Evolutionary conservation across 75 land plant species (phyloP), one percentile per base, ranked within the genome.

Genomic region (Pinus tabuliformis): DNA sequence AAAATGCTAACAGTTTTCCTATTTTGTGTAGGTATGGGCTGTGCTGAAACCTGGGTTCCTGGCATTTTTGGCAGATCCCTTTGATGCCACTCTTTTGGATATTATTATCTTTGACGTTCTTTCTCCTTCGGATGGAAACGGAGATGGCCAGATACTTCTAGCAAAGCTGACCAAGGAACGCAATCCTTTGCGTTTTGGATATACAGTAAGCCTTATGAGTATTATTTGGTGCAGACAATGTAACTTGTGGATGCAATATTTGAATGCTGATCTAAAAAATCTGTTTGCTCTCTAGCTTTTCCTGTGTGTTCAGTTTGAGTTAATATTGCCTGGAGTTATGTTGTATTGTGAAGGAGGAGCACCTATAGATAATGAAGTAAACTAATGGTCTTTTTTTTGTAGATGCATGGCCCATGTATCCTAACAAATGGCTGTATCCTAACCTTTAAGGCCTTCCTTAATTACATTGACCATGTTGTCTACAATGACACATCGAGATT

Each of bases 11-110:
- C 68, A 30, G 11, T 62, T 37, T 68, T 39, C 9, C 3, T 68
- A 17, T n/a, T 42, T 9, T 68, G 49, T 42, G 54, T 49, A 94
- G 92, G 99, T 95, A 14, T 97, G 99, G 99, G 98, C 99, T 62
- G 99, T 97, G 57, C 68, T 97, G 54, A 97, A 97, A 80, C 99
- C 99, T 78, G 99, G 99, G 20, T 97, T 97, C 78, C 78, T 97
- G 73, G 99, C 98, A 42, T 81, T 97, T 76, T 76, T 97, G 73
- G 88, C 79, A 70, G 95, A 97, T 83, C 99, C 99, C 72, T 89
- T 85, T 82, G 91, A 95, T 77, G 61, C 91, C 17, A 89, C 85
- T 59, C 98, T 86, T 42, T 77, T 97, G 76, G 99, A 97, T 73
- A 94, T 97, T 57, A 86, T 97, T 74, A 87, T 95, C 26, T 97